phyloP scores from a whole-genome alignment of 768 basidiomycete genomes.

The Serendipita sp. region DNA sequence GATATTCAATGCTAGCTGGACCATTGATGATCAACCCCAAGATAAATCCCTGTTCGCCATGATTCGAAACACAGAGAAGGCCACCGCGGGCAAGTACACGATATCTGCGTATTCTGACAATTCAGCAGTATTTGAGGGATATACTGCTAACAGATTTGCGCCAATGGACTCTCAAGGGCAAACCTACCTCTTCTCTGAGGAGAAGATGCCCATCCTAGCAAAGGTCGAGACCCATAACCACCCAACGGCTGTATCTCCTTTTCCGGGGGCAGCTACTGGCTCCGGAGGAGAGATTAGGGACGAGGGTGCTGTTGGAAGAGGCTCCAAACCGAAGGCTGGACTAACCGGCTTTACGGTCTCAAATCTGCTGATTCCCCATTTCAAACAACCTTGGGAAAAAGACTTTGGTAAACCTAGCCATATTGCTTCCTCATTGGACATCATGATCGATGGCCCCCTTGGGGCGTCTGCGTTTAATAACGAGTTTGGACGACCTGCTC shows the following conservation, averaged over 20 bases:
- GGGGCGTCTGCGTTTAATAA: slow-evolving; percentile 96
- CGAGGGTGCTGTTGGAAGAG: slow-evolving; percentile 89
- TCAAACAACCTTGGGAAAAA: slow-evolving; percentile 87
- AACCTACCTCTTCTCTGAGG: slow-evolving; percentile 42
- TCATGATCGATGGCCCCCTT: slow-evolving; percentile 93
- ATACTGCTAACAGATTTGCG: slow-evolving; percentile 52
- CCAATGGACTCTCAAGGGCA: slow-evolving; percentile 14
- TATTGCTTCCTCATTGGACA: slow-evolving; percentile 85
- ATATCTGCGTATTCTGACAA: slow-evolving; percentile 98
- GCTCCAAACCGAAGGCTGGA: slow-evolving; percentile 93
- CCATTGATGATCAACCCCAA: slow-evolving; percentile 51
- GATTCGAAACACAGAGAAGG: slow-evolving; percentile 88
- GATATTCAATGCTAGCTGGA: slow-evolving; percentile 98
- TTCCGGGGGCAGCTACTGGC: slow-evolving; percentile 95
- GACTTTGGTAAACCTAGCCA: slow-evolving; percentile 83
- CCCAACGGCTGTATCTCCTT: slow-evolving; percentile 95
- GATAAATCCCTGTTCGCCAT: slow-evolving; percentile 80
- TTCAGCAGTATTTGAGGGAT: slow-evolving; percentile 82
- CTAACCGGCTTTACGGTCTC: slow-evolving; percentile 85
- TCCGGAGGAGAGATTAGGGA: slow-evolving; percentile 98
- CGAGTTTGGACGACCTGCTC: slow-evolving; percentile 88
- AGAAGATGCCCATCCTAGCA: slow-evolving; percentile 76
- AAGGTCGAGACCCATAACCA: slow-evolving; percentile 99
- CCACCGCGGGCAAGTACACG: slow-evolving; percentile 50
- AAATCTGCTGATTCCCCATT: slow-evolving; percentile 83